Evolutionary conservation across 2,329 filamentous ascomycete genomes (phyloP), one percentile per base, ranked within the genome.

Genomic region (Cryoendolithus antarcticus): DNA sequence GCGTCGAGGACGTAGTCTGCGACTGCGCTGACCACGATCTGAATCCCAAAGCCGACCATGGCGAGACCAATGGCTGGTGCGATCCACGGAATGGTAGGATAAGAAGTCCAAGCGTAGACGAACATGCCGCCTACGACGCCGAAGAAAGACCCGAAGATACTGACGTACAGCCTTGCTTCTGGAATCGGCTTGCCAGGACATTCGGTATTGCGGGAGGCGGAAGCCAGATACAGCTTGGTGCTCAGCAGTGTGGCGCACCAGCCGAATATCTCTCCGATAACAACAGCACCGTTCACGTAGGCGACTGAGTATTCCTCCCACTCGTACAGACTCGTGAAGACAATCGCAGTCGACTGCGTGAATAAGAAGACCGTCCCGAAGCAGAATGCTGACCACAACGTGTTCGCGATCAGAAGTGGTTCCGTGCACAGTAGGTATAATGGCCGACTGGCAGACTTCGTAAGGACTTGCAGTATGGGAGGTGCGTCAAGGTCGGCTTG

Each of bases 1-100:
- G 64, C 59, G 48, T 72, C 70, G 2, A 66, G 61, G 9, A 72
- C 54, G 37, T 73, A 74, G 40, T 65, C 63, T 11, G 63, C 62
- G 10, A 69, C 62, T 0, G 62, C 64, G 1, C 59, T 55, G 0
- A 70, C 62, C 6, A 71, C 63, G 27, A 61, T 56, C 9, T 66
- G 66, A 47, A 66, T 69, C 2, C 69, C 69, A 19, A 66, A 66
- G 0, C 69, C 69, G 1, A 72, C 62, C 48, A 71, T 60, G 0
- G 51, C 56, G 2, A 73, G 57, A 0, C 67, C 66, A 10, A 70
- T 53, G 0, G 64, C 60, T 0, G 69, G 68, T 4, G 62, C 57
- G 4, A 67, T 63, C 69, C 69, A 73, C 1, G 58, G 64, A 0
- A 70, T 31, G 2, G 35, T 38, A 0, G 64, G 47, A 32, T 61